Conservation (phyloP, 768 basidiomycete species). For the Hericium rajendrae region DNA sequence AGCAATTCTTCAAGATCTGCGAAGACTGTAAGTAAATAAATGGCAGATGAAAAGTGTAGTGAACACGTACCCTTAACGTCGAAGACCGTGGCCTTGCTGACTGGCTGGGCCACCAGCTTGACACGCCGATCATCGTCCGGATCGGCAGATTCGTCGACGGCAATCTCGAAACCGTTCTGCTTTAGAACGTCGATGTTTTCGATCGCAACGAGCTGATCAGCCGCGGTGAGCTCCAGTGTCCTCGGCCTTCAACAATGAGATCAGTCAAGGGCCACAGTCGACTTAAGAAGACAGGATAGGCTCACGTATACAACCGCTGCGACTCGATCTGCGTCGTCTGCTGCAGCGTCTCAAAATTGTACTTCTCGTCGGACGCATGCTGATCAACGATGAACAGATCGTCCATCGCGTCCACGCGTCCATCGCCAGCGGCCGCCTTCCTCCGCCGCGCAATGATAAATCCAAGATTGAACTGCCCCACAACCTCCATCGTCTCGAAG, state of each 20-base stretch:
- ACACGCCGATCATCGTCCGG: constrained; percentile 35
- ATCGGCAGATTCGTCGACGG: constrained; percentile 38
- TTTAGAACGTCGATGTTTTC: constrained; percentile 81
- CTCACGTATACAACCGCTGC: constrained; percentile 75
- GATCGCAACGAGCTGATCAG: constrained; percentile 79
- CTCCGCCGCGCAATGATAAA: constrained; percentile 81
- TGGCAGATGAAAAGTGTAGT: neutral
- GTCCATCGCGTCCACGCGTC: constrained; percentile 35
- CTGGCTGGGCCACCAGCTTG: constrained; percentile 70
- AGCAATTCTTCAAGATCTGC: constrained; percentile 90
- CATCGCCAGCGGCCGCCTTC: constrained; percentile 17
- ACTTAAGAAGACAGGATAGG: constrained; percentile 4
- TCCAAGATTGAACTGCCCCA: constrained; percentile 94
- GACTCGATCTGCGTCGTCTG: constrained; percentile 82
- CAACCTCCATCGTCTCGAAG: constrained; percentile 71
- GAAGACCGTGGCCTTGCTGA: constrained; percentile 87
- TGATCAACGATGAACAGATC: constrained; percentile 97
- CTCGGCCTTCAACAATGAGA: constrained; percentile 45
- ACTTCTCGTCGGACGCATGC: constrained; percentile 97
- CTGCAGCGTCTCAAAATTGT: constrained; percentile 93
- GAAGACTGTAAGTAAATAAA: too few species aligned
- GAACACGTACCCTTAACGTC: constrained; percentile 63
- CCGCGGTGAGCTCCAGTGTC: constrained; percentile 72
- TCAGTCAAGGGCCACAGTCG: neutral
- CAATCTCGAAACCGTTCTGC: constrained; percentile 85